Base-by-base conservation (phyloP, 1,284 basidiomycete genomes). In the Pseudozyma sp. region DNA sequence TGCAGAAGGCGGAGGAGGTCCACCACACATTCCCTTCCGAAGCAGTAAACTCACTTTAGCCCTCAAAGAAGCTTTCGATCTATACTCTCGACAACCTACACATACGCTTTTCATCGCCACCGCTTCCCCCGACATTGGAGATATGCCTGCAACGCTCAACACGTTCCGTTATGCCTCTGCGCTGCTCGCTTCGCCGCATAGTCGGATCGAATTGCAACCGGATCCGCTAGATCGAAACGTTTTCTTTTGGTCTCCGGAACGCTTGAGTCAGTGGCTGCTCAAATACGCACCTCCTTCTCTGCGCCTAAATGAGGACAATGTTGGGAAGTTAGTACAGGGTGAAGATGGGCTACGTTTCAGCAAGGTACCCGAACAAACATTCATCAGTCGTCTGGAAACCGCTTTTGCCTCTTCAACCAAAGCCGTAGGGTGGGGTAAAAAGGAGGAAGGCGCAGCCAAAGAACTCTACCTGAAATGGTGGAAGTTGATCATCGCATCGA, bases 101-200 rank as follows among this genome's bases (percentile, higher is more conserved):
- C 62, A 66, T 14, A 72, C 64, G 2, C 18, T 72, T 1, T 65
- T 73, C 42, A 73, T 73, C 58, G 70, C 70, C 40, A 68, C 70
- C 6, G 60, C 59, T 16, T 56, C 52, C 2, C 53, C 59, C 1
- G 59, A 60, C 6, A 7, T 13, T 0, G 25, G 39, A 13, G 69
- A 71, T 19, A n/a, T 62, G 0, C 35, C 69, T 1, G 63, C 69
- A 0, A 66, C 63, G 13, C 43, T 71, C 16, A 71, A 71, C 50
- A 71, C 69, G 5, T 35, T 71, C 11, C 45, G 63, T 1, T 71
- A 71, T 18, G 69, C 69, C 0, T 51, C 59, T 0, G 55, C 54
- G 3, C 44, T 71, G 11, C 47, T 71, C 1, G 18, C 52, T 3
- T 13, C 51, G 0, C 59, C 63, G 21, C 51, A 56, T 12, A 16